phyloP scores from a whole-genome alignment of 352 stramenopile species.

The Phytophthora lateralis region DNA sequence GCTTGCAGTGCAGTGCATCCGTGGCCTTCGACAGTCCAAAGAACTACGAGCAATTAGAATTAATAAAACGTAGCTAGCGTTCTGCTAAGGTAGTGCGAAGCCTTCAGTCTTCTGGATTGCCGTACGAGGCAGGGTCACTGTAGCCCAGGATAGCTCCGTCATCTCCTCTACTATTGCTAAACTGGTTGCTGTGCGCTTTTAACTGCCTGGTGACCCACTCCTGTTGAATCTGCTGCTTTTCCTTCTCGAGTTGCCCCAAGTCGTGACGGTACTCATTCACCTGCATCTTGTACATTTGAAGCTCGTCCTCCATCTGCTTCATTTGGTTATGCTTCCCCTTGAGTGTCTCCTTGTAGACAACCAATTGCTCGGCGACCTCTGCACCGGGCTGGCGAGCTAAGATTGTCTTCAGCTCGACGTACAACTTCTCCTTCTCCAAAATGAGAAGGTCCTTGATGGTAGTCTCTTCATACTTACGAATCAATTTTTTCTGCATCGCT shows the following conservation, averaged over 20 bases:
- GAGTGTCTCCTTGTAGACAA: constrained; percentile 87
- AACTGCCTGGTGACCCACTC: constrained; percentile 63
- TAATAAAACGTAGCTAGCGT: constrained; percentile 1
- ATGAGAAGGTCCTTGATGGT: constrained; percentile 76
- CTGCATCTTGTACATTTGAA: constrained; percentile 94
- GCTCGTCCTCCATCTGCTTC: constrained; percentile 89
- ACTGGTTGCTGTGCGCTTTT: constrained; percentile 35
- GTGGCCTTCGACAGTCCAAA: constrained; percentile 11
- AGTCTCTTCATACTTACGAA: constrained; percentile 81
- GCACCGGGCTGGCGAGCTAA: constrained; percentile 85
- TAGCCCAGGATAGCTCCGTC: not conserved
- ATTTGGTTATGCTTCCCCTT: constrained; percentile 86
- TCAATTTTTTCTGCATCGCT: constrained; percentile 80
- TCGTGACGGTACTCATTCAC: constrained; percentile 84
- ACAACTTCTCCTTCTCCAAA: constrained; percentile 91
- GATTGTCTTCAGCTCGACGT: constrained; percentile 92
- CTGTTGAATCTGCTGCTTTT: constrained; percentile 68
- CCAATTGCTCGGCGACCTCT: constrained; percentile 88
- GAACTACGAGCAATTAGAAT: not conserved
- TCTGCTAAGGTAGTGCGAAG: not conserved
- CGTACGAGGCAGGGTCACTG: constrained; percentile 16
- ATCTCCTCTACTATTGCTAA: constrained; percentile 10
- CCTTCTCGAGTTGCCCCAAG: constrained; percentile 57
- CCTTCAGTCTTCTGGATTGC: constrained; percentile 23
- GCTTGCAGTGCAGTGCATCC: constrained; percentile 16